phyloP scores from a whole-genome alignment of 2,329 filamentous ascomycete genomes.

The Colletotrichum orbiculare region DNA sequence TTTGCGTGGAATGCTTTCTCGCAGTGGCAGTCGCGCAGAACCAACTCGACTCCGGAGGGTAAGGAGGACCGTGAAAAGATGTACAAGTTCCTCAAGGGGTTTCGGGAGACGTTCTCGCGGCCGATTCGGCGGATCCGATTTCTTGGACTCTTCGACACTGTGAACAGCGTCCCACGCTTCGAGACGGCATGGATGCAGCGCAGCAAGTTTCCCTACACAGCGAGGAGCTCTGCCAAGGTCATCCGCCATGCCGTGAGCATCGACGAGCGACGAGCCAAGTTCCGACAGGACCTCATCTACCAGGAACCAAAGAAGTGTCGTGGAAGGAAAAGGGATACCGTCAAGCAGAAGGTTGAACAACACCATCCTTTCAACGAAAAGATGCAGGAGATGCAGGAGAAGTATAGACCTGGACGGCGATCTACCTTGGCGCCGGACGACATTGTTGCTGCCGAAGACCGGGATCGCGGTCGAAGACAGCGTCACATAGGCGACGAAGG shows the following conservation, averaged over 20 bases:
- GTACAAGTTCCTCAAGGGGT: slow-evolving; percentile 80
- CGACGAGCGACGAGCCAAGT: slow-evolving; percentile 78
- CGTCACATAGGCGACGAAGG: slow-evolving; percentile 9
- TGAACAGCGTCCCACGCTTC: slow-evolving; percentile 83
- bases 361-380: slow-evolving; percentile 38
- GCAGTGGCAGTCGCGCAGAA: slow-evolving; percentile 74
- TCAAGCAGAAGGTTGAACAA: slow-evolving; percentile 37
- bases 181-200: slow-evolving; percentile 83
- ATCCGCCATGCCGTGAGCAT: slow-evolving; percentile 78
- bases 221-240: slow-evolving; percentile 66
- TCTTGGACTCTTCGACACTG: slow-evolving; percentile 83
- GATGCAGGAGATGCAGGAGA: slow-evolving; percentile 46
- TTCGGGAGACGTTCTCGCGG: slow-evolving; percentile 83
- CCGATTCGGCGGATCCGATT: slow-evolving; percentile 80
- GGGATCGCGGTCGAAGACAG: slow-evolving; percentile 14
- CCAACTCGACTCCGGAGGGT: slow-evolving; percentile 49
- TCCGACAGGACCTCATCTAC: slow-evolving; percentile 76
- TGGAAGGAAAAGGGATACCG: slow-evolving; percentile 38
- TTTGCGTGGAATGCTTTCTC: slow-evolving; percentile 88
- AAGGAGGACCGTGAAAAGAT: slow-evolving; percentile 67
- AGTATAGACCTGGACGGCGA: slow-evolving; percentile 46
- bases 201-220: slow-evolving; percentile 79
- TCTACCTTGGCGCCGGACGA: slow-evolving; percentile 33
- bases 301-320: slow-evolving; percentile 50
- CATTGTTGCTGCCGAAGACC: slow-evolving; percentile 27